Conservation (phyloP, 768 basidiomycete species). For the Lactarius indigo region DNA sequence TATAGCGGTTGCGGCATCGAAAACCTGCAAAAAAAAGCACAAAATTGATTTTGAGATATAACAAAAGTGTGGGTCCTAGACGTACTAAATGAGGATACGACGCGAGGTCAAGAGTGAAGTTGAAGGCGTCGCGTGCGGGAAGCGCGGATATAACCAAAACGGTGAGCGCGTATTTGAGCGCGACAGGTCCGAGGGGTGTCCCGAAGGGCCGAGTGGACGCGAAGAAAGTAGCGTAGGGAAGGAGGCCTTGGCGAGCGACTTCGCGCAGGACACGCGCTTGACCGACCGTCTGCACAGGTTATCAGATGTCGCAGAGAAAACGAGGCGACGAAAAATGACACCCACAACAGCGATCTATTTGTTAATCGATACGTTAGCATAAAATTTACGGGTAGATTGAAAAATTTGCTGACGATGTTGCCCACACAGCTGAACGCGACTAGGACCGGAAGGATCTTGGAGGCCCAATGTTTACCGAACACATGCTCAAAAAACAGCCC, state of each 20-base stretch:
- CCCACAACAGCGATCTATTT: slow-evolving; percentile 27
- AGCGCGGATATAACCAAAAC: slow-evolving; percentile 41
- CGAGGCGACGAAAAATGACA: neutral
- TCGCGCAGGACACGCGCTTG: slow-evolving; percentile 48
- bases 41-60: slow-evolving; percentile 1
- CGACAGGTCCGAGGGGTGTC: slow-evolving; percentile 44
- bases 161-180: slow-evolving; percentile 38
- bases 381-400: slow-evolving; percentile 35
- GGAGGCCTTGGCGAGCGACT: slow-evolving; percentile 49
- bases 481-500: slow-evolving; percentile 49
- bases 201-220: slow-evolving; percentile 47
- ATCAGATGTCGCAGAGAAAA: neutral
- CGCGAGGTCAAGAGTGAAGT: slow-evolving; percentile 41
- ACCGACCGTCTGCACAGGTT: slow-evolving; percentile 33
- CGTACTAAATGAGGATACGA: slow-evolving; percentile 37
- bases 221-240: slow-evolving; percentile 48
- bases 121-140: slow-evolving; percentile 37
- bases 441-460: slow-evolving; percentile 22
- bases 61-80: slow-evolving; percentile 2
- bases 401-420: slow-evolving; percentile 35
- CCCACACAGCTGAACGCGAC: slow-evolving; percentile 25
- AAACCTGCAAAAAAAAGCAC: slow-evolving; percentile 24
- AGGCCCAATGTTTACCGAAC: slow-evolving; percentile 39
- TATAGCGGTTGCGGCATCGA: slow-evolving; percentile 30
- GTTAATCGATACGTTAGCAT: slow-evolving; percentile 36